Percentiles rank a stretch among this genome's conserved stretches.
These are phyloP conservation scores for Apostasia ramifera DNA, from an alignment of 106 monocot species.

Conservation along the genomic window DNA sequence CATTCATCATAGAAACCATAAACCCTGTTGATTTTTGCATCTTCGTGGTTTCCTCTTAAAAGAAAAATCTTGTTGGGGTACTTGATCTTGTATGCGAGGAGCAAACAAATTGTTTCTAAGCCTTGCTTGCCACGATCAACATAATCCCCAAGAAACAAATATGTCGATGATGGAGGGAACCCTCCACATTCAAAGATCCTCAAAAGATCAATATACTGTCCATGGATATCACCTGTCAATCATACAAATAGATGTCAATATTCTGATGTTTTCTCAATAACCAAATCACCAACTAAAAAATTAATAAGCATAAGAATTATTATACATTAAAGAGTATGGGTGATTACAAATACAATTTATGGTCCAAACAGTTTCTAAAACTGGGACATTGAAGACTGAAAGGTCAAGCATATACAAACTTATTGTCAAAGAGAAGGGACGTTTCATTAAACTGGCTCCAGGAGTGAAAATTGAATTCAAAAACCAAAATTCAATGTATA, in stretches of 20 bases:
- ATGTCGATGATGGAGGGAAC: constrained; percentile 30
- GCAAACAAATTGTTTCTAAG: constrained; percentile 36
- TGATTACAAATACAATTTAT: too few species aligned
- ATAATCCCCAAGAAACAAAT: constrained; percentile 41
- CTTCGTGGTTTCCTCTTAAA: constrained; percentile 40
- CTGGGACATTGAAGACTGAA: too few species aligned
- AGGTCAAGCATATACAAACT: too few species aligned
- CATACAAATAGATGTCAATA: neutral
- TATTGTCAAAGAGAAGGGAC: too few species aligned
- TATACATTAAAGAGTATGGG: too few species aligned
- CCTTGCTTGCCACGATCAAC: constrained; percentile 42
- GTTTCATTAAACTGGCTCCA: too few species aligned
- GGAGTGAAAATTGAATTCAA: too few species aligned
- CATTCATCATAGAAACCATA: constrained; percentile 49
- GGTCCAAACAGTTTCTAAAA: too few species aligned
- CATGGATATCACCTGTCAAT: constrained; percentile 31
- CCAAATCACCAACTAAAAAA: too few species aligned
- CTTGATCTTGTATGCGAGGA: constrained; percentile 36
- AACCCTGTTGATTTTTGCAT: constrained; percentile 30
- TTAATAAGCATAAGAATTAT: too few species aligned
- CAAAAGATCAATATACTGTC: constrained; percentile 32
- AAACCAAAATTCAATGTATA: too few species aligned
- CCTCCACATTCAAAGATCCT: constrained; percentile 35
- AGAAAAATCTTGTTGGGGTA: constrained; percentile 34
- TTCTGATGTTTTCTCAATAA: too few species aligned